Conservation (phyloP, 148 eudicot species). For the Polygonum aviculare region DNA sequence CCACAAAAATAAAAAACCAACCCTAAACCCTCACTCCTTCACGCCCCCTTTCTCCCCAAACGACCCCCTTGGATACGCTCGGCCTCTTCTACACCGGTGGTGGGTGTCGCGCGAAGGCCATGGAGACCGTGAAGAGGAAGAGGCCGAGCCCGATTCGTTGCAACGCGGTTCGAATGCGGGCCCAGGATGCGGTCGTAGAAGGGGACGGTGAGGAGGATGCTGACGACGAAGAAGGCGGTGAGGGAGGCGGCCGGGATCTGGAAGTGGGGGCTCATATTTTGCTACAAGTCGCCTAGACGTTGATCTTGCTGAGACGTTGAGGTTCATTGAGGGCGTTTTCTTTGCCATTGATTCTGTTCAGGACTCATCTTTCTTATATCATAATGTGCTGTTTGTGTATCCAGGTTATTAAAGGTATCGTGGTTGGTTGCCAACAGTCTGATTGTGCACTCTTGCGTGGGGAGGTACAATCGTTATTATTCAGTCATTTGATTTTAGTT, state of each 20-base stretch:
- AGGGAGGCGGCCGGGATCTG: constrained; percentile 78
- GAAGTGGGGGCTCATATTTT: constrained; percentile 55
- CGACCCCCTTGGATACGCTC: too few relatives aligned
- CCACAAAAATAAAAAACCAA: too few relatives aligned
- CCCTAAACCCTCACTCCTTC: too few relatives aligned
- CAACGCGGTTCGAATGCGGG: constrained; percentile 37
- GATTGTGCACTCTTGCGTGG: constrained; percentile 78
- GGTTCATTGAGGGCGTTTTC: background rate
- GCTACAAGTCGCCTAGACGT: constrained; percentile 96
- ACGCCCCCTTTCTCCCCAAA: too few relatives aligned
- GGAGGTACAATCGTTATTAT: constrained; percentile 40
- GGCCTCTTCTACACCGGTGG: too few relatives aligned
- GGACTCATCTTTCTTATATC: background rate
- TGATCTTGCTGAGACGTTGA: constrained; percentile 87
- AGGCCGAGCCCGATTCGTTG: constrained; percentile 77
- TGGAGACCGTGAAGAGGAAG: constrained; percentile 49
- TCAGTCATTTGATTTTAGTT: background rate
- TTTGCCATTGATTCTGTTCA: background rate
- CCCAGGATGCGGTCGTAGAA: constrained; percentile 52
- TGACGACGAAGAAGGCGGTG: constrained; percentile 68
- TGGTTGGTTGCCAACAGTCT: constrained; percentile 88
- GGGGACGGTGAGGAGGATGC: constrained; percentile 70
- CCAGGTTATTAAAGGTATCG: constrained; percentile 91
- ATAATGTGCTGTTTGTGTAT: constrained; percentile 4
- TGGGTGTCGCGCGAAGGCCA: constrained; percentile 65